Evolutionary conservation across 495 filamentous ascomycete species (phyloP), one percentile per base, ranked within the genome.

Genomic region (Amniculicola lignicola): DNA sequence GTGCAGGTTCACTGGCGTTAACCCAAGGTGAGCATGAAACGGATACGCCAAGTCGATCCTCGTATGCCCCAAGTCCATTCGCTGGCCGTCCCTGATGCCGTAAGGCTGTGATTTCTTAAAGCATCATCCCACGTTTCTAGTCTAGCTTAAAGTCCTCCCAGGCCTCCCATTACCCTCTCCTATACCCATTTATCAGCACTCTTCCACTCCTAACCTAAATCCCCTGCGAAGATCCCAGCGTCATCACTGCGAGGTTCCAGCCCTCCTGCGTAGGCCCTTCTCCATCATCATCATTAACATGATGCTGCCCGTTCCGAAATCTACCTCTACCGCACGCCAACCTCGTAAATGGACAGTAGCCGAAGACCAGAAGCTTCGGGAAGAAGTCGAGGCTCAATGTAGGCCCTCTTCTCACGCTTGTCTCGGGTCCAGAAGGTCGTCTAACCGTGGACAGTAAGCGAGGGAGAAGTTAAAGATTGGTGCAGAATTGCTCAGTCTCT

Each of bases 401-500:
- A 53, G 15, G 53, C 45, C n/a, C 37, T 18, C 37, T 40, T 40
- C 37, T 10, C 7, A 33, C 29, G 29, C 29, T 7, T n/a, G 28
- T 18, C 28, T 2, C 2, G 6, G 14, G 11, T 41, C n/a, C 22
- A 14, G 3, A 45, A 14, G 16, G 10, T 43, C 5, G 33, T n/a
- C 3, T 27, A 3, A 33, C 11, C 19, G 18, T 11, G 22, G 21
- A 23, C 11, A 63, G 60, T 54, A 44, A 54, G 16, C 31, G 36
- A 45, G 50, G 61, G 61, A 9, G 56, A 64, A 45, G 56, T 64
- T 5, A 64, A 60, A 28, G 61, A 64, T 27, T 64, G 61, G 61
- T 61, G 58, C 23, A 39, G 51, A 15, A 69, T 74, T 44, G 71
- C 71, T 22, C 54, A 65, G 3, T 65, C 64, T 6, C 62, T 74